Evolutionary conservation across 768 basidiomycete genomes (phyloP).

Genomic region (Lentinus brumalis): DNA sequence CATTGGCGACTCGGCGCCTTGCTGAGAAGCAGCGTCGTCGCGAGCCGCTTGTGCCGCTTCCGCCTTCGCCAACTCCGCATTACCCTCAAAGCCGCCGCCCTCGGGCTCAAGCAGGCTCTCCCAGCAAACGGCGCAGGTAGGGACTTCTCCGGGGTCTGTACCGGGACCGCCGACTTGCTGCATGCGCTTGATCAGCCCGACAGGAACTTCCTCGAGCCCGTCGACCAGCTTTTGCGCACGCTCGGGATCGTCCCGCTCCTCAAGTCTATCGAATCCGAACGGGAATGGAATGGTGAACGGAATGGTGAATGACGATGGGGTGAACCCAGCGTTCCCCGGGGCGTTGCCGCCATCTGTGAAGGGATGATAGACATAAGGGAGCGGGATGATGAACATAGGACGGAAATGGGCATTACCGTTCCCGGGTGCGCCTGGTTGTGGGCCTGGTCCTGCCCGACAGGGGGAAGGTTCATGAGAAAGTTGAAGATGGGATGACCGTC

Average conservation of each 20-base stretch:
- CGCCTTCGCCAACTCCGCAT: conserved; percentile 11
- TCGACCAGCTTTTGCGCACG: conserved; percentile 63
- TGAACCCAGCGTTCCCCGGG: conserved; percentile 22
- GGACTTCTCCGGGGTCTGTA: conserved; percentile 31
- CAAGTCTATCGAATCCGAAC: conserved; percentile 26
- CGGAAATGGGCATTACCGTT: conserved; percentile 9
- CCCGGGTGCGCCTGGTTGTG: conserved; percentile 18
- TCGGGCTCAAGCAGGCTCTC: conserved; percentile 56
- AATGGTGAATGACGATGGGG: conserved; percentile 23
- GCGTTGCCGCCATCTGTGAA: conserved; percentile 12
- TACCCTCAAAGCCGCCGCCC: conserved; percentile 38
- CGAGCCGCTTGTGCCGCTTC: conserved; percentile 16
- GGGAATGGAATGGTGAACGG: conserved; percentile 18
- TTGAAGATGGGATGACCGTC: conserved; percentile 13
- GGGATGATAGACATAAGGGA: conserved; percentile 6
- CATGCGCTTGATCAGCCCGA: conserved; percentile 65
- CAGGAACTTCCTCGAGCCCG: conserved; percentile 66
- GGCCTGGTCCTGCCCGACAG: conserved; percentile 10
- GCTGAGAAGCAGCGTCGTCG: conserved; percentile 14
- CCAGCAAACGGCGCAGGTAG: conserved; percentile 77
- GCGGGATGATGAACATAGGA: background rate
- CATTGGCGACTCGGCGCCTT: conserved; percentile 9
- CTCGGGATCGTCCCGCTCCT: conserved; percentile 62
- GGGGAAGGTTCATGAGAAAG: conserved; percentile 39
- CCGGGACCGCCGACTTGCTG: conserved; percentile 48